These are phyloP conservation scores for Saccharomycopsis schoenii DNA, from an alignment of 805 yeast species.

Conservation along the genomic window DNA sequence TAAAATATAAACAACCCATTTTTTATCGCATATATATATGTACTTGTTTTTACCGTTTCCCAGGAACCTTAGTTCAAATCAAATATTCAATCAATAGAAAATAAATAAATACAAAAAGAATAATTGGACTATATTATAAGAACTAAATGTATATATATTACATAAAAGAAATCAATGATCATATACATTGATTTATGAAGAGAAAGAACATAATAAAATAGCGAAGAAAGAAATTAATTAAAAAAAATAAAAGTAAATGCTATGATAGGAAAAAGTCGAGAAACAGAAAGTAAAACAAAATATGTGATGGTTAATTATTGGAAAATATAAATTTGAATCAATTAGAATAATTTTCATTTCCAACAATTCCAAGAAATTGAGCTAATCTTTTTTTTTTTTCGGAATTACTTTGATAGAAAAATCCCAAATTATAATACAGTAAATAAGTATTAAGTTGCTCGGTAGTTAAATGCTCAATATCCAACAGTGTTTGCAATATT, in stretches of 20 bases:
- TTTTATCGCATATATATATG: not conserved
- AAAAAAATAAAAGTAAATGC: not conserved
- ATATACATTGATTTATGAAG: not conserved
- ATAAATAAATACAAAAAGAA: not conserved
- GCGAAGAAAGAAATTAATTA: no score
- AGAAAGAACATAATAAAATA: not conserved
- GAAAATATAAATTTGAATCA: not conserved
- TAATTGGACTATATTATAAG: not conserved
- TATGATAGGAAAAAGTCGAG: not conserved
- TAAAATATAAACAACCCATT: not conserved
- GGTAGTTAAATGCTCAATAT: slow-evolving; percentile 9
- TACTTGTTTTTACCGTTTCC: no score
- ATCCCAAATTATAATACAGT: slow-evolving; percentile 6
- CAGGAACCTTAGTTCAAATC: no score
- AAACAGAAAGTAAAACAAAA: not conserved
- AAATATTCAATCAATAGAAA: no score
- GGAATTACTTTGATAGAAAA: not conserved
- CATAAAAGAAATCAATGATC: not conserved
- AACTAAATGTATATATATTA: not conserved
- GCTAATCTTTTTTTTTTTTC: slow-evolving; percentile 14
- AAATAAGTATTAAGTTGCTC: slow-evolving; percentile 12
- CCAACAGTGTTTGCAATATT: slow-evolving; percentile 14
- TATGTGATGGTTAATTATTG: not conserved
- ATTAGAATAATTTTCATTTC: slow-evolving; percentile 15
- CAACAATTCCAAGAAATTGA: slow-evolving; percentile 13